Evolutionary conservation across 2,329 filamentous ascomycete species (phyloP).

Genomic region (Dothideomycetes sp.): DNA sequence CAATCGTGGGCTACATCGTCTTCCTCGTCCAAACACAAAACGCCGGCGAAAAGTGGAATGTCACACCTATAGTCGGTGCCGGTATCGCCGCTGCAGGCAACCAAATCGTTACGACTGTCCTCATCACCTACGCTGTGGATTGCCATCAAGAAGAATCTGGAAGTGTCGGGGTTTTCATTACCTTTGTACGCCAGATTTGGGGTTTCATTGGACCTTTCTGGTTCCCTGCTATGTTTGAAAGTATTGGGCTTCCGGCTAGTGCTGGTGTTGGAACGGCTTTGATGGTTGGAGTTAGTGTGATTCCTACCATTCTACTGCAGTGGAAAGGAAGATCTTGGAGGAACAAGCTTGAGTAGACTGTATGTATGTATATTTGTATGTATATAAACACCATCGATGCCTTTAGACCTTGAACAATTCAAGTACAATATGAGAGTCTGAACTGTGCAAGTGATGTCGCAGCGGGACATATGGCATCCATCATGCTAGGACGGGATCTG

Average conservation of each 20-base stretch:
- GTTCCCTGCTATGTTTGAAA: constrained; percentile 32
- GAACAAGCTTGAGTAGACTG: too few species aligned
- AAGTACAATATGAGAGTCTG: too few species aligned
- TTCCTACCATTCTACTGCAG: constrained; percentile 27
- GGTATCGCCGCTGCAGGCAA: constrained; percentile 46
- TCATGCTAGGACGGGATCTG: too few species aligned
- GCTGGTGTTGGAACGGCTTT: constrained; percentile 30
- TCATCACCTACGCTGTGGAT: constrained; percentile 53
- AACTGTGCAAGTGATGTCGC: too few species aligned
- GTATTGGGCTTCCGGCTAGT: constrained; percentile 22
- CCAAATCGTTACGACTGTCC: constrained; percentile 52
- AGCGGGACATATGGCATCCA: too few species aligned
- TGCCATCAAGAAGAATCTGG: constrained; percentile 45
- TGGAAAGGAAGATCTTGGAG: constrained; percentile 15
- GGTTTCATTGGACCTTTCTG: constrained; percentile 40
- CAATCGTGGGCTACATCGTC: constrained; percentile 42
- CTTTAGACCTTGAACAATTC: too few species aligned
- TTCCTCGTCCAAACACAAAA: constrained; percentile 43
- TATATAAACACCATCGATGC: too few species aligned
- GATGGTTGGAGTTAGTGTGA: constrained; percentile 27
- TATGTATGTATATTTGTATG: too few species aligned
- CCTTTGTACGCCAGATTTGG: constrained; percentile 46
- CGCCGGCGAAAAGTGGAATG: constrained; percentile 38
- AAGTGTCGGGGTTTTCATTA: constrained; percentile 51
- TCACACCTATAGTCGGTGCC: constrained; percentile 46